phyloP scores from a whole-genome alignment of 768 basidiomycete species.

The Naganishia randhawae region DNA sequence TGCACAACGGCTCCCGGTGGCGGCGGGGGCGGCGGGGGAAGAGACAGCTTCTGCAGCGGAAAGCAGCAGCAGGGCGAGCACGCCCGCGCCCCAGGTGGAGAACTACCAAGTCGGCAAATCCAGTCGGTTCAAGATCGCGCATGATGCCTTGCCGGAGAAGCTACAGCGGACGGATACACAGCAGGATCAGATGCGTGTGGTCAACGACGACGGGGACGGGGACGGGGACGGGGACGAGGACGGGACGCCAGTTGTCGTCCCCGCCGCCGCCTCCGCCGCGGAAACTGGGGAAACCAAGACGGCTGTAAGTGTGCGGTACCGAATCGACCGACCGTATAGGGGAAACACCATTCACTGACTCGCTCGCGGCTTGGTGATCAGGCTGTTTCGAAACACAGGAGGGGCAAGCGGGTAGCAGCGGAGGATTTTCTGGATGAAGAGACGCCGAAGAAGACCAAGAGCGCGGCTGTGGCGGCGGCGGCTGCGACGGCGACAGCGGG shows the following conservation, averaged over 20 bases:
- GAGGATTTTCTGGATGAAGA: constrained; percentile 21
- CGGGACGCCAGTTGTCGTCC: no score
- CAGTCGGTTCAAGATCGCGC: constrained; percentile 25
- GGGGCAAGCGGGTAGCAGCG: constrained; percentile 16
- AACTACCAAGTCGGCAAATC: constrained; percentile 3
- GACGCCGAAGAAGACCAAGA: background rate
- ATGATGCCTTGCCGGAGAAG: background rate
- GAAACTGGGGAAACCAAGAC: no score
- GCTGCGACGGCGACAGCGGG: background rate
- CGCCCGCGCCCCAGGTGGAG: background rate
- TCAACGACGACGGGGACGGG: background rate
- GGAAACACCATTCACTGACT: no score
- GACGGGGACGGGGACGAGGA: background rate
- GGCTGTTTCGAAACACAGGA: background rate
- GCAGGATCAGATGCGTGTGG: background rate
- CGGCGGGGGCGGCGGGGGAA: background rate
- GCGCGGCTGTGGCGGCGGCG: background rate
- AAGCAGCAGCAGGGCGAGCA: background rate
- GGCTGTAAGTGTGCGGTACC: no score
- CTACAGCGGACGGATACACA: background rate
- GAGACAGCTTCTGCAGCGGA: background rate
- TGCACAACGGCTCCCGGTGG: constrained; percentile 32
- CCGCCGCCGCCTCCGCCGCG: no score
- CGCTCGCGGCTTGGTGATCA: no score
- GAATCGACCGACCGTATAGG: no score